Conservation (phyloP, 306 rosid species). For the Medicago truncatula region MtrunA17r5.0-ANR NC_053045.1:31009501-31010000, state of each 20-base stretch:
- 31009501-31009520: slow-evolving; percentile 2
- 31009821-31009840: not conserved
- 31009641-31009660: slow-evolving; percentile 89
- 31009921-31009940: not conserved
- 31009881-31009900: not conserved
- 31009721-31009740: not conserved
- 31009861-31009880: not conserved
- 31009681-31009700: slow-evolving; percentile 76
- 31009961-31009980: slow-evolving; percentile 57
- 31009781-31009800: no score
- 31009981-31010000: slow-evolving; percentile 73
- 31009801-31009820: not conserved
- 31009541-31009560: not conserved
- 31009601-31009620: slow-evolving; percentile 93
- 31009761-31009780: no score
- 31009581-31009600: slow-evolving; percentile 86
- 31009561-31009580: slow-evolving; percentile 1
- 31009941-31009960: not conserved
- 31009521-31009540: not conserved
- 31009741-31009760: not conserved
- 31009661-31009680: slow-evolving; percentile 92
- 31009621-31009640: slow-evolving; percentile 93
- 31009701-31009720: slow-evolving; percentile 29
- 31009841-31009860: not conserved
- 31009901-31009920: not conserved